Conservation (phyloP, 106 monocot species). For the Dioscorea dumetorum region DNA sequence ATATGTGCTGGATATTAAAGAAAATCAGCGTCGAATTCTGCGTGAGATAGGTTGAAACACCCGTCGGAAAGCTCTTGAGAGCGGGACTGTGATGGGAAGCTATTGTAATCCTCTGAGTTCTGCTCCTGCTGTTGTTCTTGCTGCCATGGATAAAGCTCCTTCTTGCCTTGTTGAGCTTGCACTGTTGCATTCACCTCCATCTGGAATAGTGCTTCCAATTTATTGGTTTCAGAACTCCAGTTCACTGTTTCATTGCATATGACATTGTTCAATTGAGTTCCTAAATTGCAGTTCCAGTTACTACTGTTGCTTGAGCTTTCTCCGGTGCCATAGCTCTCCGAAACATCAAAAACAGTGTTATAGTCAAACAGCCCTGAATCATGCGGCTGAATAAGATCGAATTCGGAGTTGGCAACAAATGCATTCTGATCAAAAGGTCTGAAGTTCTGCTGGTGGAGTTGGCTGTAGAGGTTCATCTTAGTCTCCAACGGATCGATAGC, state of each 20-base stretch:
- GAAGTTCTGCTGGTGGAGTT: slow-evolving; percentile 12
- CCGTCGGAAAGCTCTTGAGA: slow-evolving; percentile 13
- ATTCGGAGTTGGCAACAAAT: neutral
- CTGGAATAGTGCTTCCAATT: neutral
- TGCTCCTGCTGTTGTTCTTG: slow-evolving; percentile 6
- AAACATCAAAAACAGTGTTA: slow-evolving; percentile 15
- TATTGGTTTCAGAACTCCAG: slow-evolving; percentile 20
- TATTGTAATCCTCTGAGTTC: slow-evolving; percentile 3
- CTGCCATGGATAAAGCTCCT: neutral
- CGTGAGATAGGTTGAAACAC: slow-evolving; percentile 11
- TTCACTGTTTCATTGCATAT: slow-evolving; percentile 18
- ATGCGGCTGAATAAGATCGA: neutral
- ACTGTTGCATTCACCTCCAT: slow-evolving; percentile 3
- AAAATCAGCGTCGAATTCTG: slow-evolving; percentile 8
- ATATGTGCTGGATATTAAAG: neutral
- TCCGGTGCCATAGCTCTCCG: slow-evolving; percentile 20
- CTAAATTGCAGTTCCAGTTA: slow-evolving; percentile 19
- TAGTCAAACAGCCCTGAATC: slow-evolving; percentile 15
- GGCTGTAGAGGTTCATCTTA: slow-evolving; percentile 5
- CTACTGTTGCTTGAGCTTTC: slow-evolving; percentile 43
- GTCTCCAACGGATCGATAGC: slow-evolving; percentile 2
- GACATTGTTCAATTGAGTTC: slow-evolving; percentile 15
- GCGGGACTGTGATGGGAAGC: slow-evolving; percentile 3
- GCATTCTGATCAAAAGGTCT: slow-evolving; percentile 2
- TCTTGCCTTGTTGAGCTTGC: slow-evolving; percentile 1